Evolutionary conservation across 1,284 basidiomycete species (phyloP), one percentile per base, ranked within the genome.

Genomic region (Rhodotorula sp.): DNA sequence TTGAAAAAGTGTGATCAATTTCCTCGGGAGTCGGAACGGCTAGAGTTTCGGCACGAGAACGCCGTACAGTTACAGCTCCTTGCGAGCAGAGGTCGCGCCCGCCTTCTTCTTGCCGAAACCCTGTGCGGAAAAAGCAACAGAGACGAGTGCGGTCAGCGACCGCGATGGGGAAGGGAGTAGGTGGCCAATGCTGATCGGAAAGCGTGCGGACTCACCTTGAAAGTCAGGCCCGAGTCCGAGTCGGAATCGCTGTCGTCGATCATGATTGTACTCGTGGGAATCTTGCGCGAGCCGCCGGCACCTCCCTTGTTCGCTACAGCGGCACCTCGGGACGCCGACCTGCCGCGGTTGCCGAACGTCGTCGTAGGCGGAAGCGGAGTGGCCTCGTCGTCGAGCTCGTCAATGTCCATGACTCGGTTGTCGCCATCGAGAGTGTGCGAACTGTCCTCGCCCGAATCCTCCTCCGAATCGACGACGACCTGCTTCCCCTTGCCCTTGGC

Each of bases 401-500:
- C 67, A 47, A 56, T 28, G 34, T 66, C 63, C 56, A 66, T 55
- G 16, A 43, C 38, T 10, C 38, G 38, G 38, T 43, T 28, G 48
- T 56, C 58, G 23, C 15, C 59, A 19, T 49, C 48, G 5, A 72
- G 56, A 3, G 71, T 69, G 56, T 60, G 59, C 14, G 74, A 71
- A 14, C 50, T 68, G 31, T 28, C n/a, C 3, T 6, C 60, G 28
- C 60, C 65, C 55, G 66, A 64, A n/a, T 65, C 68, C 6, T 67
- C 68, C 26, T 66, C 69, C 23, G 69, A 68, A 45, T 69, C 67
- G 15, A 28, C 28, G n/a, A 65, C 59, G 55, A 69, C 31, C 60
- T 66, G 68, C 60, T 71, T 69, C 55, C 50, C 57, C 63, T 71
- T 75, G 21, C 59, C 67, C 60, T 75, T 72, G 48, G 65, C 67